Conservation (phyloP, 2,329 filamentous ascomycete species). For the Cucurbitaria berberidis region DNA sequence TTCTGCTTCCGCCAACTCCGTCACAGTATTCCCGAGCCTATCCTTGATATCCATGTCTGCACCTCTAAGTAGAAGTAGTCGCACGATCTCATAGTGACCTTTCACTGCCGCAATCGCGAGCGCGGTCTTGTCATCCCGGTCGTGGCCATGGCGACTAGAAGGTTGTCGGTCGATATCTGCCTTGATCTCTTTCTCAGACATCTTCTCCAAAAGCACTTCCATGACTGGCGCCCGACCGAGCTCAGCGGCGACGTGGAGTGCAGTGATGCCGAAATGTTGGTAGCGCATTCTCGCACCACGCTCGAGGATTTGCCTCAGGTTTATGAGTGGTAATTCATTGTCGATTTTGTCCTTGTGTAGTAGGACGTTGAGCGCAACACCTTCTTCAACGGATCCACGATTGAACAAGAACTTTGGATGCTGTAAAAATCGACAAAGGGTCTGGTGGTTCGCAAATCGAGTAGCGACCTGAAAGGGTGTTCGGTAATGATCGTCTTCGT, state of each 20-base stretch:
- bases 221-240: background rate
- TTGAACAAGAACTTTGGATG: background rate
- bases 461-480: background rate
- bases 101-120: background rate
- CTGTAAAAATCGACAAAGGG: background rate
- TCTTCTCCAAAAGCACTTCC: background rate
- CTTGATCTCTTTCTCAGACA: background rate
- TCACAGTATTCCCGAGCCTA: background rate
- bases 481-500: background rate
- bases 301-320: background rate
- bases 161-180: background rate
- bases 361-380: background rate
- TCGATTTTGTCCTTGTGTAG: background rate
- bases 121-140: background rate
- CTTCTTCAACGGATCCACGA: background rate
- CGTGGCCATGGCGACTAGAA: background rate
- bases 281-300: background rate
- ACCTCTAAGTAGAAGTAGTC: background rate
- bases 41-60: background rate
- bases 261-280: constrained; percentile 1
- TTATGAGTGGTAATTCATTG: background rate
- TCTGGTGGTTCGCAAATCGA: background rate
- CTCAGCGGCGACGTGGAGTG: constrained; percentile 1
- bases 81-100: background rate
- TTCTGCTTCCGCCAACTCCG: background rate